These are phyloP conservation scores for Melanopsichium pennsylvanicum DNA, from an alignment of 1,284 basidiomycete genomes.

Conservation along the genomic window DNA sequence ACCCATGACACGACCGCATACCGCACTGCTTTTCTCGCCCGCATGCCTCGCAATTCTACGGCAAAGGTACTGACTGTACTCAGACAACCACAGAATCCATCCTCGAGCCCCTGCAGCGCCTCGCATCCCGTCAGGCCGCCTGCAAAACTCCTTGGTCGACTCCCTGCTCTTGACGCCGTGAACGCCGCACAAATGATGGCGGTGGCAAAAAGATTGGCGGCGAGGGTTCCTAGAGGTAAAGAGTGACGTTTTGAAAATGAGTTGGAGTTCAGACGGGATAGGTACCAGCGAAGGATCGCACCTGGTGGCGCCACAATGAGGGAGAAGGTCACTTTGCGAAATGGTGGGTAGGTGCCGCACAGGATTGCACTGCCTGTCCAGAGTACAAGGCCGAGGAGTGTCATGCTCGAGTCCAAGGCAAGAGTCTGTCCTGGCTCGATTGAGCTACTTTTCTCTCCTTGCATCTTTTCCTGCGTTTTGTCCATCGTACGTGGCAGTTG, in stretches of 20 bases:
- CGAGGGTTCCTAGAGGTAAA: constrained; percentile 82
- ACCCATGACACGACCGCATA: constrained; percentile 55
- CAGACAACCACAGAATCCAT: constrained; percentile 94
- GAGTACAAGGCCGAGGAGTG: constrained; percentile 46
- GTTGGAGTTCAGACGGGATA: constrained; percentile 75
- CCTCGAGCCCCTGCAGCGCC: constrained; percentile 70
- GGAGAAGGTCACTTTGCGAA: constrained; percentile 83
- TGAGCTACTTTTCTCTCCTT: not conserved
- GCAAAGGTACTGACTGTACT: constrained; percentile 94
- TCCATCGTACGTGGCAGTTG: not conserved
- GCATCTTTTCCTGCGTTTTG: no score
- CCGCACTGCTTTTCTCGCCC: constrained; percentile 42
- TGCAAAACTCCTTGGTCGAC: not conserved
- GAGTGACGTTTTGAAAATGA: constrained; percentile 71
- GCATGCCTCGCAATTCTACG: constrained; percentile 76
- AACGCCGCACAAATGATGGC: constrained; percentile 42
- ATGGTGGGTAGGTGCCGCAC: constrained; percentile 78
- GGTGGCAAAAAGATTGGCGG: constrained; percentile 79
- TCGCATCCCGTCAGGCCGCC: constrained; percentile 42
- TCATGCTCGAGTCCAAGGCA: constrained; percentile 16
- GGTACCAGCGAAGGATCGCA: constrained; percentile 80
- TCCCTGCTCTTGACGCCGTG: constrained; percentile 42
- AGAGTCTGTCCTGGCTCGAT: constrained; percentile 4
- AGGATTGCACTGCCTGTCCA: constrained; percentile 73
- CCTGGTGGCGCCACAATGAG: constrained; percentile 90